phyloP scores from a whole-genome alignment of 306 rosid genomes.

The Clitoria ternatea region DNA sequence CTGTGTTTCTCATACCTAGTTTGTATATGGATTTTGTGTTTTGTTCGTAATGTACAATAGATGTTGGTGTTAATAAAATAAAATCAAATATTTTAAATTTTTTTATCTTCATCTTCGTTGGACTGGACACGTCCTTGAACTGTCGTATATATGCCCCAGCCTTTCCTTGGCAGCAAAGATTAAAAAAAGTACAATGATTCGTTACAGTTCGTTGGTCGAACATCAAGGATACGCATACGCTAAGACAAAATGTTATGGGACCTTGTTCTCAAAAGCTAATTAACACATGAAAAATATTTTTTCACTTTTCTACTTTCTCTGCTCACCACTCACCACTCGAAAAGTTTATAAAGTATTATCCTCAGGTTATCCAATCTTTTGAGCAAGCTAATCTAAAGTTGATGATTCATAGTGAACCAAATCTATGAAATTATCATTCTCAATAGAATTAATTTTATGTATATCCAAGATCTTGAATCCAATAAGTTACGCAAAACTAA shows the following conservation, averaged over 20 bases:
- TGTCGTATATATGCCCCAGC: background rate
- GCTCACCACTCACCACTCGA: too few relatives aligned
- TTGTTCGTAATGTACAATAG: background rate
- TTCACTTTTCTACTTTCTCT: background rate
- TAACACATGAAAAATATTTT: background rate
- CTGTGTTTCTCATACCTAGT: background rate
- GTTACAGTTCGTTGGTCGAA: background rate
- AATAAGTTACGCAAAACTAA: too few relatives aligned
- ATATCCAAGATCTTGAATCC: too few relatives aligned
- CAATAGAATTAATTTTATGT: too few relatives aligned
- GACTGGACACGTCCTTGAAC: background rate
- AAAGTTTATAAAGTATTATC: too few relatives aligned
- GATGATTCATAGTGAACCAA: too few relatives aligned
- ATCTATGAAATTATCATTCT: too few relatives aligned
- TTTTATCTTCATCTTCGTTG: background rate
- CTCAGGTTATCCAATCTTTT: too few relatives aligned
- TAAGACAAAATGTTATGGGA: background rate
- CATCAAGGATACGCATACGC: background rate
- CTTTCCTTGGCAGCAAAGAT: conserved; percentile 16
- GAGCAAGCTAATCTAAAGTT: too few relatives aligned
- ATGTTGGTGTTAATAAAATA: background rate
- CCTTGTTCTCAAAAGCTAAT: background rate
- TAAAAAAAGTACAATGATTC: background rate
- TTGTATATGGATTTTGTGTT: background rate
- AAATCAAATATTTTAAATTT: too few relatives aligned